These are phyloP conservation scores for Persicaria tinctoria DNA, from an alignment of 148 eudicot species.

Conservation along the genomic window DNA sequence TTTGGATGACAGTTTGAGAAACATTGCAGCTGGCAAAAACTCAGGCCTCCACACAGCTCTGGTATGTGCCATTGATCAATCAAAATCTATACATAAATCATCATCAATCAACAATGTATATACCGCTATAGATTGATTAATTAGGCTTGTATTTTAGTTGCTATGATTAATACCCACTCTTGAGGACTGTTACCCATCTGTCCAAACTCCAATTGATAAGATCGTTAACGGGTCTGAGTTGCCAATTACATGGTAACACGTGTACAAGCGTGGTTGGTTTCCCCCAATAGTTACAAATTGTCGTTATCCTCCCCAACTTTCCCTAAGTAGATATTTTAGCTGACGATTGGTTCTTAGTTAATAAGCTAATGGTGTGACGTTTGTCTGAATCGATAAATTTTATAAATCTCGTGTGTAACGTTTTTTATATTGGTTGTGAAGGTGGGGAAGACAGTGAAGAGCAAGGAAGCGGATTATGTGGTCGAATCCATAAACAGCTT, in stretches of 20 bases:
- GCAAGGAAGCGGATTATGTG: constrained; percentile 59
- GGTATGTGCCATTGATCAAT: constrained; percentile 30
- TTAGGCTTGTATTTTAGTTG: no score
- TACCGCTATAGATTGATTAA: no score
- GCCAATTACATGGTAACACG: background rate
- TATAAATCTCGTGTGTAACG: background rate
- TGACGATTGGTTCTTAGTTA: background rate
- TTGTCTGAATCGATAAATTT: no score
- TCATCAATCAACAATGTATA: no score
- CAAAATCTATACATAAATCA: background rate
- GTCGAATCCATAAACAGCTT: constrained; percentile 44
- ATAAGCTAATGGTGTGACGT: no score
- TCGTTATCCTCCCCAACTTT: background rate
- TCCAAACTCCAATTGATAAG: background rate
- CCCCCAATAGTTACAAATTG: background rate
- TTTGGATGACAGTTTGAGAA: constrained; percentile 63
- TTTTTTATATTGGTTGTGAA: constrained; percentile 8
- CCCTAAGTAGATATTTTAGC: background rate
- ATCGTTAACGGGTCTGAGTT: background rate
- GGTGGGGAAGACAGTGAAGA: constrained; percentile 61
- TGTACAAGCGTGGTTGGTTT: background rate
- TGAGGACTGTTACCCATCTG: background rate
- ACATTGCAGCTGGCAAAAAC: constrained; percentile 62
- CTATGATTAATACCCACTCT: background rate
- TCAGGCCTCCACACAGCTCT: constrained; percentile 60